Conservation (phyloP, 2,329 filamentous ascomycete species). For the Karstenula rhodostoma region DNA sequence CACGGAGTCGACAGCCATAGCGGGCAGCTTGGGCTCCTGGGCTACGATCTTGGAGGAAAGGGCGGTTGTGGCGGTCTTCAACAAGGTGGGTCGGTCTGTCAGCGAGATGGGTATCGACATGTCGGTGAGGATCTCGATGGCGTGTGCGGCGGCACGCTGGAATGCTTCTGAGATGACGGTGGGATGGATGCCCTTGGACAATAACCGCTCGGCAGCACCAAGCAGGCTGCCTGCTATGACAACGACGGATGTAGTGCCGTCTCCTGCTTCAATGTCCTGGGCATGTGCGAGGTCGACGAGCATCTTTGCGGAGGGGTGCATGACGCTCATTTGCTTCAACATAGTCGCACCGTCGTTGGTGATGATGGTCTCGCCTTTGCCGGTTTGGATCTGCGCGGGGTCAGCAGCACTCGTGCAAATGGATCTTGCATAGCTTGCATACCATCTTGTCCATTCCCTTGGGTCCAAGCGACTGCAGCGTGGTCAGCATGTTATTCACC, state of each 20-base stretch:
- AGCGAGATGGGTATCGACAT: slow-evolving; percentile 96
- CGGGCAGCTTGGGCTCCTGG: slow-evolving; percentile 94
- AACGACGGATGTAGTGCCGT: slow-evolving; percentile 97
- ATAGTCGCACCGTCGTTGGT: slow-evolving; percentile 99
- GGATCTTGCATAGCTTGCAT: slow-evolving; percentile 20
- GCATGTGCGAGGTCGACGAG: slow-evolving; percentile 95
- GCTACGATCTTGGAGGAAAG: slow-evolving; percentile 98
- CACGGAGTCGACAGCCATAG: slow-evolving; percentile 97
- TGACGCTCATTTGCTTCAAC: slow-evolving; percentile 98
- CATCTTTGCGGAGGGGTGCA: slow-evolving; percentile 99
- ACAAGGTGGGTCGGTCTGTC: slow-evolving; percentile 84
- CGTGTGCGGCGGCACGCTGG: slow-evolving; percentile 88
- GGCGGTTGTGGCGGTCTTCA: slow-evolving; percentile 96
- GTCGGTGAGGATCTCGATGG: slow-evolving; percentile 88
- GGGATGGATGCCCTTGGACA: slow-evolving; percentile 91
- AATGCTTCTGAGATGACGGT: slow-evolving; percentile 98
- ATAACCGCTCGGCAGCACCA: slow-evolving; percentile 88
- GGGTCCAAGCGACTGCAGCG: slow-evolving; percentile 78
- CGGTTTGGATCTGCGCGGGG: slow-evolving; percentile 77
- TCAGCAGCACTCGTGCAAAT: slow-evolving; percentile 19
- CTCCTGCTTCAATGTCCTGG: slow-evolving; percentile 97
- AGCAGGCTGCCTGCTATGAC: slow-evolving; percentile 96
- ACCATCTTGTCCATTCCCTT: slow-evolving; percentile 99
- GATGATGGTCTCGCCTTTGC: slow-evolving; percentile 97
- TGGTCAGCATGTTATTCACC: slow-evolving; percentile 34